A percentile compares a stretch with the other conserved stretches of the same genome.
phyloP scores from a whole-genome alignment of 345 rosid genomes.

The Ceriops tagal region DNA sequence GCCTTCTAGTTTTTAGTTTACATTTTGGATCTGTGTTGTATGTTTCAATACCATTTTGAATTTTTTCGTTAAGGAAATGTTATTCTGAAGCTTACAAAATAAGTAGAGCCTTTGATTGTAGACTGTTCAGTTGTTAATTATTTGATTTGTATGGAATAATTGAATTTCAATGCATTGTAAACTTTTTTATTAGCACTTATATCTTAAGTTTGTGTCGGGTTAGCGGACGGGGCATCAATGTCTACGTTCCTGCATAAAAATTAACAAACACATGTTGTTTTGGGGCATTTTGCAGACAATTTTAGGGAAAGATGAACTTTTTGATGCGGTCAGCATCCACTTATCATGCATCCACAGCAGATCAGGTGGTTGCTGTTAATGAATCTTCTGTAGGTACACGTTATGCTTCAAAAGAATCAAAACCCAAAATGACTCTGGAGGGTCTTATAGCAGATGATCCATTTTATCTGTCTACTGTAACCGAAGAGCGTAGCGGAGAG shows the following conservation, averaged over 20 bases:
- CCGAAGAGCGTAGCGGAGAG: slow-evolving; percentile 38
- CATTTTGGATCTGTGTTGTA: too few relatives aligned
- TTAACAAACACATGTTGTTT: background rate
- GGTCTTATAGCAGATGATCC: slow-evolving; percentile 66
- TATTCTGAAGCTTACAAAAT: too few relatives aligned
- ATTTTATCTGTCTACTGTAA: slow-evolving; percentile 43
- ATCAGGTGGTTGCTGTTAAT: slow-evolving; percentile 37
- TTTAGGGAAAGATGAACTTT: slow-evolving; percentile 65
- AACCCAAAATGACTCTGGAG: slow-evolving; percentile 49
- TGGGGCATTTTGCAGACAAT: slow-evolving; percentile 18
- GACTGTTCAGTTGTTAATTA: too few relatives aligned
- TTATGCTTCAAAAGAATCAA: slow-evolving; percentile 35
- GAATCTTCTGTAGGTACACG: slow-evolving; percentile 42
- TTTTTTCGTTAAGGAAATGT: too few relatives aligned
- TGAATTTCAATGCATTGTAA: too few relatives aligned
- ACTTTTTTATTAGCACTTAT: too few relatives aligned
- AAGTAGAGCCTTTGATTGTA: too few relatives aligned
- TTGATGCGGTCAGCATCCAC: slow-evolving; percentile 54
- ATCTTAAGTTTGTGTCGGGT: too few relatives aligned
- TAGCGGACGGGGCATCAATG: too few relatives aligned
- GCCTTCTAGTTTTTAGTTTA: too few relatives aligned
- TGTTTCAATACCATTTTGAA: too few relatives aligned
- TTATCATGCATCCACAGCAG: slow-evolving; percentile 29
- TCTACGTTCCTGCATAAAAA: background rate
- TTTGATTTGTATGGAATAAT: too few relatives aligned